Base-by-base conservation (phyloP, 73 alveolate species). In the Effrenium voratum region DNA sequence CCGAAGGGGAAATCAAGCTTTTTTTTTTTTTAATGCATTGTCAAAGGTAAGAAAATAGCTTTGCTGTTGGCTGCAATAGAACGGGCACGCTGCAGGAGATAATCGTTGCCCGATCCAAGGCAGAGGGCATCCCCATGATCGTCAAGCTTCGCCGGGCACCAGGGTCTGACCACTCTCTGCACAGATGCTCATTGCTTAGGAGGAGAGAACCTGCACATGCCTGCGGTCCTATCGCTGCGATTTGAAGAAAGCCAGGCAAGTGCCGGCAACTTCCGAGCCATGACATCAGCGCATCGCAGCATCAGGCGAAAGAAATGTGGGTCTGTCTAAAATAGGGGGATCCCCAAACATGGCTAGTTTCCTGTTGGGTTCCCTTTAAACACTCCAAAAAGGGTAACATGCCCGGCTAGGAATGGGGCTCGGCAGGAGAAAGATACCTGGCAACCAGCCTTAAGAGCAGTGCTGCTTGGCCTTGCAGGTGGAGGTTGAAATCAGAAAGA, bases 201-300 rank as follows among this genome's bases (percentile, higher is more conserved):
- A 45, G 91, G 91, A 80, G 91, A 80, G 46, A 80, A 80, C 32
- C 46, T 80, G 91, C 91, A 68, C 91, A 80, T 80, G 91, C 91
- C 91, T 45, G 70, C 91, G 30, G 91, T 80, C 70, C 91, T 80
- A 66, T 80, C 91, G 13, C 91, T 80, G 13, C 46, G 70, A n/a
- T 80, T 80, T 80, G 70, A 80, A 80, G 68, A 38, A 80, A 44
- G 91, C 91, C 44, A 80, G 63, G 34, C 70, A 68, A 26, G 46
- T 45, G 70, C 91, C 44, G 91, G 91, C 91, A 10, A 19, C 75
- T 24, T 24, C 77, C 3, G n/a, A 6, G n/a, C 10, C 43, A 63
- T 63, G 77, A 28, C 34, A 63, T 8, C 43, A 28, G 77, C 43
- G 34, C 3, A 63, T 28, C 1, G 77, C 77, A 13, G 34, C 26